Evolutionary conservation across 257 asterid genomes (phyloP).

Genomic region (Scutellaria minor): DNA sequence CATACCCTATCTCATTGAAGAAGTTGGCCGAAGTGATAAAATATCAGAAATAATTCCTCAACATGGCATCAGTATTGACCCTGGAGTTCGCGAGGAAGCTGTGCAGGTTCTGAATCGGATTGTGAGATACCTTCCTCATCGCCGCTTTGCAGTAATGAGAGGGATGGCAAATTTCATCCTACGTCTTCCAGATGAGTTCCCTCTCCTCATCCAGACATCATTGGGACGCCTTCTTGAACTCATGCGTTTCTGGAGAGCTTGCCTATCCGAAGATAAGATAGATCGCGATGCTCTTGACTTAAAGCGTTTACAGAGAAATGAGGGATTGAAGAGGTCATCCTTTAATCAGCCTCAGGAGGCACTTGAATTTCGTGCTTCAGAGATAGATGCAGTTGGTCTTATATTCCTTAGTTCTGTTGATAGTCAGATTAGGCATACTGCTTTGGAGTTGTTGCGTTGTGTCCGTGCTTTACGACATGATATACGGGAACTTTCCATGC

Average conservation of each 20-base stretch:
- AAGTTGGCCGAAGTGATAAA: constrained; percentile 97
- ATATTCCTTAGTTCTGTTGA: constrained; percentile 96
- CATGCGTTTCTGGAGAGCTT: constrained; percentile 98
- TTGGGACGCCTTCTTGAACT: constrained; percentile 97
- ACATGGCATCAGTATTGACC: constrained; percentile 98
- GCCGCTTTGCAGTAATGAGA: constrained; percentile 97
- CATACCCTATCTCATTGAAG: constrained; percentile 98
- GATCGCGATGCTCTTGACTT: constrained; percentile 60
- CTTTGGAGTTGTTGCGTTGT: constrained; percentile 93
- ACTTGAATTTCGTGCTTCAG: constrained; percentile 88
- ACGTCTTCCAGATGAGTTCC: constrained; percentile 98
- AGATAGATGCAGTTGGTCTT: constrained; percentile 98
- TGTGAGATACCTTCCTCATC: constrained; percentile 90
- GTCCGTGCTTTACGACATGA: constrained; percentile 92
- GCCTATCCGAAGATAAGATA: constrained; percentile 74
- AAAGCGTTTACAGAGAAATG: constrained; percentile 83
- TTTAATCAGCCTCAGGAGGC: constrained; percentile 82
- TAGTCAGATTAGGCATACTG: constrained; percentile 98
- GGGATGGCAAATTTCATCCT: constrained; percentile 93
- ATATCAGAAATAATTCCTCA: constrained; percentile 97
- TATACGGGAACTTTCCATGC: constrained; percentile 67
- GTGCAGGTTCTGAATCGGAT: constrained; percentile 95
- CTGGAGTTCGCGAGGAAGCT: constrained; percentile 99
- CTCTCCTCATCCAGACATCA: constrained; percentile 97
- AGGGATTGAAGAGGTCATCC: constrained; percentile 87